Evolutionary conservation across 2,329 filamentous ascomycete genomes (phyloP).

Genomic region (Aspergillus brunneoviolaceus): DNA sequence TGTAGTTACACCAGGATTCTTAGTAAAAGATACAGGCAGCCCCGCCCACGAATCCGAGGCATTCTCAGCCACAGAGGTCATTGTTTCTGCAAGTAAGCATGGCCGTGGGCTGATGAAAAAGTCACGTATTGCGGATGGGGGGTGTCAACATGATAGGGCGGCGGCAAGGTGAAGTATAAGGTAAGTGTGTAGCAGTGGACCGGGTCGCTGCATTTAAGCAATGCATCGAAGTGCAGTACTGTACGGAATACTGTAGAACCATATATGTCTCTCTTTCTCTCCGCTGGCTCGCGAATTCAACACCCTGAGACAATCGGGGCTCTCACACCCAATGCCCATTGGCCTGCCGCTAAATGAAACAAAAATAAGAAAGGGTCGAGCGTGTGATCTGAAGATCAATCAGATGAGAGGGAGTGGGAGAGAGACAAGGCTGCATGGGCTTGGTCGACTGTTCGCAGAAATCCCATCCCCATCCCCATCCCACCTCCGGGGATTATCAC

Average conservation of each 20-base stretch:
- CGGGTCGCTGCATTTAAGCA: not conserved
- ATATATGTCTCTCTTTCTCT: too few relatives aligned
- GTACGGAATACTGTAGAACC: too few relatives aligned
- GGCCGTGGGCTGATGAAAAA: not conserved
- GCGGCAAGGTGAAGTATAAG: not conserved
- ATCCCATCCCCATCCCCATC: too few relatives aligned
- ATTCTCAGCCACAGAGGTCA: slow-evolving; percentile 6
- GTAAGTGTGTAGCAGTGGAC: not conserved
- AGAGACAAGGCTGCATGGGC: not conserved
- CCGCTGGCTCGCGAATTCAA: not conserved
- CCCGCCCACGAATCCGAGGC: not conserved
- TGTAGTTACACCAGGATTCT: not conserved
- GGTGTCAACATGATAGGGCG: not conserved
- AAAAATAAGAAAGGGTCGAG: not conserved
- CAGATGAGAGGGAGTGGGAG: not conserved
- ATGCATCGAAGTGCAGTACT: not conserved
- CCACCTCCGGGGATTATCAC: not conserved
- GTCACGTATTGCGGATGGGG: not conserved
- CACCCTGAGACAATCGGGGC: not conserved
- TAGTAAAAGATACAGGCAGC: not conserved
- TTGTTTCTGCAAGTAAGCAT: slow-evolving; percentile 1
- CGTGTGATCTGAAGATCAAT: not conserved
- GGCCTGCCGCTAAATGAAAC: not conserved
- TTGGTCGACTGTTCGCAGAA: not conserved
- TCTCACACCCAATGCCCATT: not conserved